Evolutionary conservation across 1,139 yeast species (phyloP).

Genomic region (Candida tetrigidarum): DNA sequence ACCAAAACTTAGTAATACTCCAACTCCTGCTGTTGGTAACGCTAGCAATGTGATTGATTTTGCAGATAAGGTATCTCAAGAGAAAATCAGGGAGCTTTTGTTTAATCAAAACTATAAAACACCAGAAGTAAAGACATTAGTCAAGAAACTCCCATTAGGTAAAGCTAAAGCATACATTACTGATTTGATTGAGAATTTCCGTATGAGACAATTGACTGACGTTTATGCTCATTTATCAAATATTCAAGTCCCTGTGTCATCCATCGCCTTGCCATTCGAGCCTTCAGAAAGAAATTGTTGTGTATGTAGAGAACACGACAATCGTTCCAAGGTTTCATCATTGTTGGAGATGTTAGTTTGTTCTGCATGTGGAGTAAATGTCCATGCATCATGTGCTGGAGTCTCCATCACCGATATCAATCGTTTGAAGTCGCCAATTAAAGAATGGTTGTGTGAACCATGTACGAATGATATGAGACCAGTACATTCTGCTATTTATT

Average conservation of each 20-base stretch:
- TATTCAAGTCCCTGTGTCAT: conserved; percentile 6
- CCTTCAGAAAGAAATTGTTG: conserved; percentile 49
- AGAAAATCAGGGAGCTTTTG: conserved; percentile 22
- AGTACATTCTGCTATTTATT: conserved; percentile 56
- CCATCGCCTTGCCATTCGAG: conserved; percentile 15
- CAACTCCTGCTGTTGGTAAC: not conserved
- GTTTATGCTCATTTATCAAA: conserved; percentile 14
- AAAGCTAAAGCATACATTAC: conserved; percentile 8
- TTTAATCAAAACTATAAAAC: conserved; percentile 22
- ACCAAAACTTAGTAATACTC: not conserved
- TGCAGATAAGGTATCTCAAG: conserved; percentile 1
- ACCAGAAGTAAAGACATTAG: conserved; percentile 20
- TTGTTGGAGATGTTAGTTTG: conserved; percentile 54
- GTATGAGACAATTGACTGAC: conserved; percentile 23
- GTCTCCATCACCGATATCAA: conserved; percentile 27
- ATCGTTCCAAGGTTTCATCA: conserved; percentile 15
- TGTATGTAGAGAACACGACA: conserved; percentile 55
- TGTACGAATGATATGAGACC: conserved; percentile 78
- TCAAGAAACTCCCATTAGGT: conserved; percentile 17
- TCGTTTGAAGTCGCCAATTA: conserved; percentile 26
- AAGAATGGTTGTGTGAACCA: conserved; percentile 81
- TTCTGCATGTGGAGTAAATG: conserved; percentile 68
- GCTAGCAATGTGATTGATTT: not conserved
- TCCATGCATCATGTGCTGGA: conserved; percentile 78
- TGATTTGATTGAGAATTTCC: conserved; percentile 19